Base-by-base conservation (phyloP, 2,329 filamentous ascomycete species). In the Colletotrichum musicola region DNA sequence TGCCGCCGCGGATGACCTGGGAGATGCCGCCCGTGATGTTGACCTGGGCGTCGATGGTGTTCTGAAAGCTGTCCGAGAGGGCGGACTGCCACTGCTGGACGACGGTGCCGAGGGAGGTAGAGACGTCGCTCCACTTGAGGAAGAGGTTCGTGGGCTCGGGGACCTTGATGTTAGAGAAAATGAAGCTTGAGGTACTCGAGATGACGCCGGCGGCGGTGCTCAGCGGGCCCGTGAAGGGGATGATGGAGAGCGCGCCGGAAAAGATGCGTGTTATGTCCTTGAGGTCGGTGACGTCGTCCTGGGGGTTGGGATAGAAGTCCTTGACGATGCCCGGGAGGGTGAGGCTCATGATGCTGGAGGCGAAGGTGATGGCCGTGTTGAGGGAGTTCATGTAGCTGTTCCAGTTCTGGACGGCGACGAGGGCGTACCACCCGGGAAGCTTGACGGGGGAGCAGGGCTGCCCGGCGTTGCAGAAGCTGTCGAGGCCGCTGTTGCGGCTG, bases 311-410 rank as follows among this genome's bases (percentile, higher is more conserved):
- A 51, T 63, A 67, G 30, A 72, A 62, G 44, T 72, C 71, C 5
- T 46, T 14, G 25, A 71, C 69, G 22, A 72, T 64, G 4, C 49
- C 62, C n/a, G 62, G 69, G 6, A 72, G 64, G 16, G 44, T 57
- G 25, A 68, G 59, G 18, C 51, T 49, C 30, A 71, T 27, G 46
- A 71, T 72, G 61, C 59, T 69, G 4, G 59, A 67, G 35, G 69
- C 63, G 40, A 67, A 67, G n/a, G 22, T 61, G 46, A 72, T 51
- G 50, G 68, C 64, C 1, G 60, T 66, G 64, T 65, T 64, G 47
- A 65, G 50, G 22, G 56, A 68, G 55, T 71, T 51, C 35, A 72
- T 66, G 57, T 66, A 66, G 63, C 50, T 66, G 50, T 66, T 66
- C 63, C 63, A 62, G 63, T 66, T 66, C n/a, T 66, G 63, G 14